phyloP scores from a whole-genome alignment of 495 filamentous ascomycete species.

The Emericellopsis terricola region DNA sequence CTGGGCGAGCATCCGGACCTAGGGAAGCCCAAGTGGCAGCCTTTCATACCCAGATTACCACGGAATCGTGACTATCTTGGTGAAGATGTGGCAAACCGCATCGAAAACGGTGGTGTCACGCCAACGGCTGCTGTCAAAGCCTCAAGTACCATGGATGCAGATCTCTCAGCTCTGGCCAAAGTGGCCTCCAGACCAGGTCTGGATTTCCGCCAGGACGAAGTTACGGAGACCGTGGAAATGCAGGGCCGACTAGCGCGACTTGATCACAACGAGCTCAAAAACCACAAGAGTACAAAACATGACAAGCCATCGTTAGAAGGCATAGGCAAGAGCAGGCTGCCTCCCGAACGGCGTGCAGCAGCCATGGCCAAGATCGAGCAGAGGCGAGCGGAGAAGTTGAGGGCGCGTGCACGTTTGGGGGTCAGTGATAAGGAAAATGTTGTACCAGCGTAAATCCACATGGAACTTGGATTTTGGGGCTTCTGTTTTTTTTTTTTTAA shows the following conservation, averaged over 20 bases:
- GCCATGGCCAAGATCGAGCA: conserved; percentile 44
- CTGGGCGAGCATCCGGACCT: neutral
- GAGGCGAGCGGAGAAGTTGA: conserved; percentile 22
- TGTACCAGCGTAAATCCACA: conserved; percentile 7
- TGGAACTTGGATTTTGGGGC: neutral
- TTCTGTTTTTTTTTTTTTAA: neutral
- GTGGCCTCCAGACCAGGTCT: too few relatives aligned
- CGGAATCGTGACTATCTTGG: conserved; percentile 1
- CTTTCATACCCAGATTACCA: neutral
- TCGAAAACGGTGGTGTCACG: neutral
- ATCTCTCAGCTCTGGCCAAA: too few relatives aligned
- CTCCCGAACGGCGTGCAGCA: conserved; percentile 40
- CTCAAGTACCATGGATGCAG: too few relatives aligned
- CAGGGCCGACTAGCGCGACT: too few relatives aligned
- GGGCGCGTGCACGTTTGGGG: conserved; percentile 6
- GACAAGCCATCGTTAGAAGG: too few relatives aligned
- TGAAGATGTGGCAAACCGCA: neutral
- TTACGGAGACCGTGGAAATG: too few relatives aligned
- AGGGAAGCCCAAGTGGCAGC: conserved; percentile 1
- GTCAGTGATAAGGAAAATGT: conserved; percentile 30
- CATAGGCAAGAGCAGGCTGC: conserved; percentile 27
- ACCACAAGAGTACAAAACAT: too few relatives aligned
- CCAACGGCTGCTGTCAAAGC: neutral
- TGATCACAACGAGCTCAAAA: too few relatives aligned
- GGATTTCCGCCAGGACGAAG: too few relatives aligned